Evolutionary conservation across 2,329 filamentous ascomycete genomes (phyloP).

Genomic region (Neofusicoccum parvum): DNA sequence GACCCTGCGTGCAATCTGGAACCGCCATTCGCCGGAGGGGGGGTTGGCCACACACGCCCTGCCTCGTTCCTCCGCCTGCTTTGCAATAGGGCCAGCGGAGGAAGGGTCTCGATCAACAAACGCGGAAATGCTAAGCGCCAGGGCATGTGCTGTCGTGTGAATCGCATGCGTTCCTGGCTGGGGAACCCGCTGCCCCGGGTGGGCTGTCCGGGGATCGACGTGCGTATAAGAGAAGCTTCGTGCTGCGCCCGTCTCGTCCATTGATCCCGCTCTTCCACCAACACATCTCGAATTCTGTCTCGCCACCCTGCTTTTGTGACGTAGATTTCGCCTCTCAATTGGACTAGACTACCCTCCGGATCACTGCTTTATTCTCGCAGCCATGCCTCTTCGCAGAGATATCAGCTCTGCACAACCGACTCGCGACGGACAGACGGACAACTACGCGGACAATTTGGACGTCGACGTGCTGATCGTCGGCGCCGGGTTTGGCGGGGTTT

Average conservation of each 20-base stretch:
- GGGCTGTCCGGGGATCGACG: background rate
- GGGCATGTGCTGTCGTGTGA: background rate
- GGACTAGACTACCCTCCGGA: background rate
- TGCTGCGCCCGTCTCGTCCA: background rate
- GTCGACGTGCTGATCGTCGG: constrained; percentile 44
- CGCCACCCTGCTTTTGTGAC: too few species aligned
- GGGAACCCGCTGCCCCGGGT: background rate
- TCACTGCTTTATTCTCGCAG: background rate
- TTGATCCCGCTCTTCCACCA: background rate
- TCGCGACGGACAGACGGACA: background rate
- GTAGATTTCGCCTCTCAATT: too few species aligned
- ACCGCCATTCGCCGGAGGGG: background rate
- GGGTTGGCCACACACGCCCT: background rate
- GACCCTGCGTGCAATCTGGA: background rate
- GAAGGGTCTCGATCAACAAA: background rate
- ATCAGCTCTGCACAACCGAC: background rate
- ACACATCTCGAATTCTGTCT: too few species aligned
- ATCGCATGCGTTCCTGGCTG: background rate
- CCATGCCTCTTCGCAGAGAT: constrained; percentile 10
- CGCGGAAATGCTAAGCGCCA: constrained; percentile 6
- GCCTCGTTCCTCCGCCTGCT: background rate
- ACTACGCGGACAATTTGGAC: constrained; percentile 30
- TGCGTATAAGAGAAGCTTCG: background rate
- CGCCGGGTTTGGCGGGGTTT: constrained; percentile 46
- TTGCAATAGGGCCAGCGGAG: background rate